Evolutionary conservation across 371 early-diverging fungal genomes (phyloP), one percentile per base, ranked within the genome.

Genomic region (Enteropsectra breve): DNA sequence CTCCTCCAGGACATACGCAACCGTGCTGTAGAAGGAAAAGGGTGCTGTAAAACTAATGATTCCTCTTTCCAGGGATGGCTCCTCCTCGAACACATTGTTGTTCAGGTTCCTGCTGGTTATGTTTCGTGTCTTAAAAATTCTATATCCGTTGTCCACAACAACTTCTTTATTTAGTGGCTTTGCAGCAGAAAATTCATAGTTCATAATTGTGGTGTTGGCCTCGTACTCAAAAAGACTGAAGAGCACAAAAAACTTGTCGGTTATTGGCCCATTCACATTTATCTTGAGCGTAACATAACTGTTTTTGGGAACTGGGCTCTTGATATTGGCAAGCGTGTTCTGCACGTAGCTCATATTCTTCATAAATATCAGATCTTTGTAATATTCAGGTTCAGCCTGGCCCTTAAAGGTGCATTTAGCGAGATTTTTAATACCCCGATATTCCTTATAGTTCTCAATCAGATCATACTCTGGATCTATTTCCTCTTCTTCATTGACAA

Each of bases 21-120:
- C 60, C 46, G 62, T 63, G 33, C 2, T 54, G 64, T 23, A 66
- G 65, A 72, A 54, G 37, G 75, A 23, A 24, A 79, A 36, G 29
- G 77, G 77, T 13, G 43, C 68, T 24, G 75, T 50, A 68, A 75
- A 79, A 30, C 63, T 69, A 0, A 76, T 29, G 0, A 76, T 66
- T 13, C 80, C 80, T 37, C 33, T 37, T 6, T 48, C 56, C 33
- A 64, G 66, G 37, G 30, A 36, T 54, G 66, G 46, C 45, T 70
- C 58, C 50, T 59, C 54, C 24, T 63, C 70, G 46, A 74, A 68
- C 28, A 63, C 68, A 13, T 66, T 70, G n/a, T 74, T 56, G 13
- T 54, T 67, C 24, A 58, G 2, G 33, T 65, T 64, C 4, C 53
- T 37, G 4, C 69, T 64, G 0, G 69, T 18, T n/a, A 71, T 48